Conservation (phyloP, 2,329 filamentous ascomycete genomes). For the Arthroderma sp. region DNA sequence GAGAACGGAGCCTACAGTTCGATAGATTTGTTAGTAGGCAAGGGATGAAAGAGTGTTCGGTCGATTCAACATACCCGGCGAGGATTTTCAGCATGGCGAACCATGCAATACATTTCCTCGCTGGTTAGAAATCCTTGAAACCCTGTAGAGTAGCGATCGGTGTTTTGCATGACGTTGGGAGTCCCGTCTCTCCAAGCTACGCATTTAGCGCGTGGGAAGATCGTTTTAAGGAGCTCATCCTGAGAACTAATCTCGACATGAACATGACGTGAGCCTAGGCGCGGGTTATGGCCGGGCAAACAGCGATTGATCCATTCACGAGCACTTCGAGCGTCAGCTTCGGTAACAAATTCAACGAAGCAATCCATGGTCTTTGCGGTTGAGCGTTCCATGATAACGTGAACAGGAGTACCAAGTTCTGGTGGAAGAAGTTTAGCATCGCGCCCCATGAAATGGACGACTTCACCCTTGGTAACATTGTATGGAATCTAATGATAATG, state of each 20-base stretch:
- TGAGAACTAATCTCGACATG: constrained; percentile 34
- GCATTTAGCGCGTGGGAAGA: constrained; percentile 41
- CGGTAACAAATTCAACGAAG: constrained; percentile 34
- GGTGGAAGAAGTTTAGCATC: constrained; percentile 26
- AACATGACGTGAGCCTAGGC: constrained; percentile 36
- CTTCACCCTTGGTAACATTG: constrained; percentile 35
- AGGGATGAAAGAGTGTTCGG: too few relatives aligned
- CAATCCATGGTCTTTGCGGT: constrained; percentile 45
- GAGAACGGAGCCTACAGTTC: constrained; percentile 34
- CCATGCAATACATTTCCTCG: constrained; percentile 36
- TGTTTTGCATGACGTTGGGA: constrained; percentile 21
- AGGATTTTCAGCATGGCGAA: constrained; percentile 36
- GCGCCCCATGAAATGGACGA: constrained; percentile 35
- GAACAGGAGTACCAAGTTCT: constrained; percentile 33
- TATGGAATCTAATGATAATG: constrained; percentile 35
- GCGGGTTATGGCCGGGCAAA: constrained; percentile 25
- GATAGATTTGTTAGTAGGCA: background rate
- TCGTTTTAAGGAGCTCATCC: constrained; percentile 35
- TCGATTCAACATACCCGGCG: constrained; percentile 30
- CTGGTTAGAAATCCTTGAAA: constrained; percentile 39
- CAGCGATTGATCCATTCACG: constrained; percentile 26
- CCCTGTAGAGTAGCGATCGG: constrained; percentile 34
- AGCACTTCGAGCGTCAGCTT: constrained; percentile 26
- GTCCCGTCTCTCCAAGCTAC: constrained; percentile 31
- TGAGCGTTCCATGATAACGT: constrained; percentile 45